Percentiles rank a stretch among this genome's conserved stretches.
Conservation (phyloP, 2,329 filamentous ascomycete genomes). For the Calycina herbarum region DNA sequence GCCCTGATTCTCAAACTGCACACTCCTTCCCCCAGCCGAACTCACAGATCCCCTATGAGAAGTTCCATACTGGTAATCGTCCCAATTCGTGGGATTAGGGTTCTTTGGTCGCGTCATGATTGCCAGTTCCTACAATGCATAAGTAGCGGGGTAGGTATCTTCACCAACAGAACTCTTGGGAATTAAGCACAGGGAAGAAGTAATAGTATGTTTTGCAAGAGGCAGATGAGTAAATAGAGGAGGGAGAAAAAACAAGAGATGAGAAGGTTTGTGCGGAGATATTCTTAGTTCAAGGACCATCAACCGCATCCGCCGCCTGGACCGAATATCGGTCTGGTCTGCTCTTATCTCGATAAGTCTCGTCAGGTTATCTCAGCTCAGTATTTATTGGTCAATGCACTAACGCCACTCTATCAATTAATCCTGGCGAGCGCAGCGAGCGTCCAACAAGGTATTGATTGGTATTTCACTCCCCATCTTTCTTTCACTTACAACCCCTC, state of each 20-base stretch:
- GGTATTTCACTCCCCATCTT: not conserved
- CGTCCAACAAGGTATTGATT: too few relatives aligned
- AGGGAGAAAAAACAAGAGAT: not conserved
- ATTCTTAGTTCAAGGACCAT: too few relatives aligned
- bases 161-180: not conserved
- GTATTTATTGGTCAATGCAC: constrained; percentile 14
- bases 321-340: too few relatives aligned
- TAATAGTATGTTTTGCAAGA: not conserved
- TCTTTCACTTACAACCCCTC: not conserved
- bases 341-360: too few relatives aligned
- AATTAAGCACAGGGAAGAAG: not conserved
- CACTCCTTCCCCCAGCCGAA: constrained; percentile 31
- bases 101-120: constrained; percentile 17
- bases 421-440: too few relatives aligned
- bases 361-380: not conserved
- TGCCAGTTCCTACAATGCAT: not conserved
- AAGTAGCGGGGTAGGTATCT: not conserved
- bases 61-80: constrained; percentile 39
- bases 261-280: not conserved
- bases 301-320: too few relatives aligned
- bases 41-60: constrained; percentile 34
- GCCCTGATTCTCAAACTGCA: constrained; percentile 30
- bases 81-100: constrained; percentile 35
- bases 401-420: not conserved
- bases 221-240: not conserved